Conservation (phyloP, 2,329 filamentous ascomycete genomes). For the Arthrobotrys iridis region DNA sequence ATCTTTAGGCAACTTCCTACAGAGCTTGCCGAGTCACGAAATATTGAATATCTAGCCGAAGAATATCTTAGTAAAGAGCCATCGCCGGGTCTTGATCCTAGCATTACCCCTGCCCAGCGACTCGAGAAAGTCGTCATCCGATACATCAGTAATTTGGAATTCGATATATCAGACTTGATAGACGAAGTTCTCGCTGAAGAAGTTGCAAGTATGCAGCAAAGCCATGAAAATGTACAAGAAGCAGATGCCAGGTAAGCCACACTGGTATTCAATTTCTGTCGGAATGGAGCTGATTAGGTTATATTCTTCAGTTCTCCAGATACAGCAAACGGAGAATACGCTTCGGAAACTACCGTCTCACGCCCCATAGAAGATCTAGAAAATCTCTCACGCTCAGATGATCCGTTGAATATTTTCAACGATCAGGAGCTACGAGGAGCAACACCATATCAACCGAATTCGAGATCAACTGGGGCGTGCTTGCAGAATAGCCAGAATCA, state of each 20-base stretch:
- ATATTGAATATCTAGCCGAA: neutral
- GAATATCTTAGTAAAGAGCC: neutral
- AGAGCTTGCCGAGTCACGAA: neutral
- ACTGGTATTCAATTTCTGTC: neutral
- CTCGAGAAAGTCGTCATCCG: neutral
- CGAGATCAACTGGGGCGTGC: too few relatives aligned
- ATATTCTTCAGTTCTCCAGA: too few relatives aligned
- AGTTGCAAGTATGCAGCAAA: neutral
- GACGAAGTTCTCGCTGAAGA: neutral
- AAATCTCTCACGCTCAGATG: too few relatives aligned
- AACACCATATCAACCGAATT: too few relatives aligned
- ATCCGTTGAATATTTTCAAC: too few relatives aligned
- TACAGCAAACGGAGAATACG: too few relatives aligned
- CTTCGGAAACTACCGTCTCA: too few relatives aligned
- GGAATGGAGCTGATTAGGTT: too few relatives aligned
- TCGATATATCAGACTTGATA: neutral
- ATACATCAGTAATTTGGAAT: slow-evolving; percentile 5
- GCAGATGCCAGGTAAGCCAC: neutral
- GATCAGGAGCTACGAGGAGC: too few relatives aligned
- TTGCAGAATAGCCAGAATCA: too few relatives aligned
- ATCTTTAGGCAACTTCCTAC: neutral
- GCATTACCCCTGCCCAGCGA: neutral
- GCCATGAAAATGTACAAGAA: neutral
- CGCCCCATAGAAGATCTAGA: too few relatives aligned
- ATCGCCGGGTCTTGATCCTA: slow-evolving; percentile 6